Percentiles rank a stretch among this genome's conserved stretches.
phyloP scores from a whole-genome alignment of 257 asterid species.

The Solanum pinnatisectum region DNA sequence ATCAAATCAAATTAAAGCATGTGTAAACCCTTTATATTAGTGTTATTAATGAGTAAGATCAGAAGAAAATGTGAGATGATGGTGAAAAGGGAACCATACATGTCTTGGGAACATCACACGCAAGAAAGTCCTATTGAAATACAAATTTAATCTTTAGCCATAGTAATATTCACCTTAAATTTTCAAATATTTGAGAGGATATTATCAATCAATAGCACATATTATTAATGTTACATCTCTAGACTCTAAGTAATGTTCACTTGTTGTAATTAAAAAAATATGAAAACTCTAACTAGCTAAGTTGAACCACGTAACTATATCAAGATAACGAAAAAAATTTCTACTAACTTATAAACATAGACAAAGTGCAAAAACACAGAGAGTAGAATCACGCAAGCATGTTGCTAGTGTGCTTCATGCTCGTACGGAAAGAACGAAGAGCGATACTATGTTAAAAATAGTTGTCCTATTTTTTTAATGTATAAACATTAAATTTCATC shows the following conservation, averaged over 20 bases:
- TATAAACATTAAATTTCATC: not conserved
- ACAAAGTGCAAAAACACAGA: not conserved
- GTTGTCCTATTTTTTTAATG: not conserved
- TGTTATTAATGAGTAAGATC: not conserved
- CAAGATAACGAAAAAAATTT: not conserved
- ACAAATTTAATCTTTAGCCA: not conserved
- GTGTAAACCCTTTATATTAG: not conserved
- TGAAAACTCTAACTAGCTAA: not conserved
- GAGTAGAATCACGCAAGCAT: not conserved
- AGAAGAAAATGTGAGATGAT: not conserved
- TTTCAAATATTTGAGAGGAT: not conserved
- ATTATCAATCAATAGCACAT: not conserved
- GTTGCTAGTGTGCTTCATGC: not conserved
- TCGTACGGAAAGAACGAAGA: not conserved
- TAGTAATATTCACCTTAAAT: not conserved
- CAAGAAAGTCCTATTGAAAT: not conserved
- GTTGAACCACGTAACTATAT: not conserved
- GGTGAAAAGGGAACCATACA: not conserved
- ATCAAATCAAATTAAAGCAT: not conserved
- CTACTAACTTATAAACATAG: not conserved
- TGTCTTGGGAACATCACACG: conserved; percentile 17
- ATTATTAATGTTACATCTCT: not conserved
- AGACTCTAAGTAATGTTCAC: not conserved
- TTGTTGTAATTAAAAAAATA: not conserved
- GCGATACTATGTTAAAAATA: not conserved